Conservation (phyloP, 2,329 filamentous ascomycete species). For the Thelonectria blattea region DNA sequence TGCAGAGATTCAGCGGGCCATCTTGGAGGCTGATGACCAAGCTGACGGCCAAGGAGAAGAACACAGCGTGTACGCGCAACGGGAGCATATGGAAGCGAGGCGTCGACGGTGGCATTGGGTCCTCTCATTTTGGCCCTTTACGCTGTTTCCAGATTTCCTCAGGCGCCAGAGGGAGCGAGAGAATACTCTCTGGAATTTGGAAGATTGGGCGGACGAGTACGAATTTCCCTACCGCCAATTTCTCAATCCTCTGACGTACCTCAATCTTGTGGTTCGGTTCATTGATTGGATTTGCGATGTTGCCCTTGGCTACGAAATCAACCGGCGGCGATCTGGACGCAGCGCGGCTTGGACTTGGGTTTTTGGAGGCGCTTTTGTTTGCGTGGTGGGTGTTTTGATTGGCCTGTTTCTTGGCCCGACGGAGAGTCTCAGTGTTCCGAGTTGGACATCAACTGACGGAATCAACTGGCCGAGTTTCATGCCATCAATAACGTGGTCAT, state of each 20-base stretch:
- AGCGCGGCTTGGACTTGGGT: slow-evolving; percentile 1
- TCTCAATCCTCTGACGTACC: slow-evolving; percentile 42
- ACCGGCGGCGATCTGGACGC: background rate
- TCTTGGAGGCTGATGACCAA: slow-evolving; percentile 27
- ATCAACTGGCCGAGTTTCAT: slow-evolving; percentile 31
- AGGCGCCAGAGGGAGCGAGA: slow-evolving; percentile 6
- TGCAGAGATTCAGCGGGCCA: slow-evolving; percentile 29
- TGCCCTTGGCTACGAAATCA: slow-evolving; percentile 18
- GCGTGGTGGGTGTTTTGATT: slow-evolving; percentile 11
- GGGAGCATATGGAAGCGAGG: slow-evolving; percentile 12
- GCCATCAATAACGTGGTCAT: slow-evolving; percentile 38
- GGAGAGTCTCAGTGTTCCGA: slow-evolving; percentile 11
- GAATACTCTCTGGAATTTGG: background rate
- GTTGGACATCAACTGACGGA: background rate
- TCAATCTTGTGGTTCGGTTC: slow-evolving; percentile 35
- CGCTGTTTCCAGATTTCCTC: slow-evolving; percentile 12
- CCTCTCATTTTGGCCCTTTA: slow-evolving; percentile 30
- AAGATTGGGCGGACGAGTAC: slow-evolving; percentile 31
- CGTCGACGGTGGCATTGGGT: slow-evolving; percentile 32
- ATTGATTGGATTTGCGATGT: slow-evolving; percentile 30
- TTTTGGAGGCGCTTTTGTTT: background rate
- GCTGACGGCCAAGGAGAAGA: slow-evolving; percentile 17
- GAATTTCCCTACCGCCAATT: slow-evolving; percentile 16
- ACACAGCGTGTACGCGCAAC: background rate
- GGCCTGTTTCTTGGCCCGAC: background rate